Conservation (phyloP, 345 rosid species). For the Punica granatum region DNA sequence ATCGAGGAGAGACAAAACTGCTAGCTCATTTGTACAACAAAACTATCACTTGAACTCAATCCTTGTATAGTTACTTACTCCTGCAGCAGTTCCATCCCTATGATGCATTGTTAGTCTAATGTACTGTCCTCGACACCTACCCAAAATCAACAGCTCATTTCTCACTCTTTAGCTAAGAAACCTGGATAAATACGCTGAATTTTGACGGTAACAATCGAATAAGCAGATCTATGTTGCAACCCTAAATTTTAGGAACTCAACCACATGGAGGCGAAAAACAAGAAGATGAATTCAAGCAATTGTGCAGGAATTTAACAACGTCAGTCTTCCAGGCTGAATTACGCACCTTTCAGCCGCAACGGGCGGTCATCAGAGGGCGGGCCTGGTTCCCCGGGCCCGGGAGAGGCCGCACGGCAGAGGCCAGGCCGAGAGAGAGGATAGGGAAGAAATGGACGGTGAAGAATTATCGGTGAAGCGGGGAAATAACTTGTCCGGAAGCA, state of each 20-base stretch:
- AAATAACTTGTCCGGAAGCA: background rate
- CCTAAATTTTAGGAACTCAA: background rate
- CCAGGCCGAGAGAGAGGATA: conserved; percentile 5
- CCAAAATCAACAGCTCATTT: background rate
- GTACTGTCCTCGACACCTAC: background rate
- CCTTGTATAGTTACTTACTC: background rate
- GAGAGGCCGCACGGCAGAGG: conserved; percentile 10
- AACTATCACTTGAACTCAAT: background rate
- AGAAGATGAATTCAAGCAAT: background rate
- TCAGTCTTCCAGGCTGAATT: background rate
- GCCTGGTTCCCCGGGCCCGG: conserved; percentile 6
- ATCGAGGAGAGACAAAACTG: background rate
- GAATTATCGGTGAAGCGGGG: conserved; percentile 8
- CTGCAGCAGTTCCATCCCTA: background rate
- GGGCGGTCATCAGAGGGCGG: conserved; percentile 5
- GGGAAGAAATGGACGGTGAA: conserved; percentile 17
- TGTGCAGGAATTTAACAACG: background rate
- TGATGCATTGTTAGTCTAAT: background rate
- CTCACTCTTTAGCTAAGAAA: background rate
- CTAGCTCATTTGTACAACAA: background rate
- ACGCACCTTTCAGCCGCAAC: conserved; percentile 1
- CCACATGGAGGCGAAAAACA: background rate
- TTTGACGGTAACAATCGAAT: background rate
- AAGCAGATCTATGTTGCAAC: background rate
- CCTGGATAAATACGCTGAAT: background rate